Percentiles rank a stretch among this genome's conserved stretches.
Evolutionary conservation across 768 basidiomycete species (phyloP).

Genomic region (Podaxis pistillaris): DNA sequence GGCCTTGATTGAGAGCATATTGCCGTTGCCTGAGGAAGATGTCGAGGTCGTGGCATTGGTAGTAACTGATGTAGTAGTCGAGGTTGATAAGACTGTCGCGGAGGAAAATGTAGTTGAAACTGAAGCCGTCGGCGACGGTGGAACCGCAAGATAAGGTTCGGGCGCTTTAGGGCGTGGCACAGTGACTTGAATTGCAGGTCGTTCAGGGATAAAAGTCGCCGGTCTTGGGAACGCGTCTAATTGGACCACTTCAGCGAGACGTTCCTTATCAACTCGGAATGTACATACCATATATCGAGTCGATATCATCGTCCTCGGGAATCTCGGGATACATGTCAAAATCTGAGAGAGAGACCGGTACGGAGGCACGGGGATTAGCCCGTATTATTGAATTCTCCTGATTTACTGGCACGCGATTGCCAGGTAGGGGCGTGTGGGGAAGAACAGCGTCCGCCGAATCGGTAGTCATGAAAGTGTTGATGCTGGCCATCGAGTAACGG

Average conservation of each 20-base stretch:
- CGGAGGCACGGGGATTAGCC: slow-evolving; percentile 29
- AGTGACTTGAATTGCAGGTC: slow-evolving; percentile 27
- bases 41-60: slow-evolving; percentile 28
- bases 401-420: background rate
- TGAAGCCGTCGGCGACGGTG: slow-evolving; percentile 35
- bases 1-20: slow-evolving; percentile 59
- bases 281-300: slow-evolving; percentile 32
- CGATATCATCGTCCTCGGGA: slow-evolving; percentile 31
- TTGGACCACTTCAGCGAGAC: slow-evolving; percentile 4
- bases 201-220: slow-evolving; percentile 31
- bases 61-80: slow-evolving; percentile 19
- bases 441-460: slow-evolving; percentile 59
- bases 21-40: slow-evolving; percentile 21
- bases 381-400: slow-evolving; percentile 2
- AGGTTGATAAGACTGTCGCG: slow-evolving; percentile 21
- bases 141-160: slow-evolving; percentile 26
- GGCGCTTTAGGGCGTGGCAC: slow-evolving; percentile 15
- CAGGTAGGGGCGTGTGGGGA: slow-evolving; percentile 28
- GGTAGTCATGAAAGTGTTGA: slow-evolving; percentile 57
- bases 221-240: slow-evolving; percentile 44
- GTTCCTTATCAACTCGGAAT: slow-evolving; percentile 1
- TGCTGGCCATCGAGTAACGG: slow-evolving; percentile 48
- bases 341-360: slow-evolving; percentile 37
- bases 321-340: slow-evolving; percentile 38
- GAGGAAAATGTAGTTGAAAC: slow-evolving; percentile 25